phyloP scores from a whole-genome alignment of 768 basidiomycete genomes.

The Boletus rubroflammeus region DNA sequence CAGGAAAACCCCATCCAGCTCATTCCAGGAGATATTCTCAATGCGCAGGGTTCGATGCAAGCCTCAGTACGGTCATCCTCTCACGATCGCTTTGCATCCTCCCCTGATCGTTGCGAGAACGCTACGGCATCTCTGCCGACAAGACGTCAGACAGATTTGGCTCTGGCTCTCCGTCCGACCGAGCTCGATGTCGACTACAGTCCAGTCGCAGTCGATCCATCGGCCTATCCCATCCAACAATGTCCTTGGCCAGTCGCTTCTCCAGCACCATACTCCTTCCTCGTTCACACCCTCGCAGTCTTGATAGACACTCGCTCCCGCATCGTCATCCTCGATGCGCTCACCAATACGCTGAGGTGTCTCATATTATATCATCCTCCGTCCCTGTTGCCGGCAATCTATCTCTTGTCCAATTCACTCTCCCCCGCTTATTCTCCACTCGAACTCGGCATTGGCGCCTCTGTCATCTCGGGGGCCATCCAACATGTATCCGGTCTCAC shows the following conservation, averaged over 20 bases:
- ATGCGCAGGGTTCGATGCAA: slow-evolving; percentile 4
- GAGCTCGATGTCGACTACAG: slow-evolving; percentile 27
- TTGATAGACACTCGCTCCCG: slow-evolving; percentile 70
- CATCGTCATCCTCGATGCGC: slow-evolving; percentile 59
- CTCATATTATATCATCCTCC: slow-evolving; percentile 61
- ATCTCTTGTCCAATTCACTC: slow-evolving; percentile 79
- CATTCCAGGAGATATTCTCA: slow-evolving; percentile 19
- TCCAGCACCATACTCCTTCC: slow-evolving; percentile 65
- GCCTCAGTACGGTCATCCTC: slow-evolving; percentile 8
- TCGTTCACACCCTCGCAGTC: slow-evolving; percentile 58
- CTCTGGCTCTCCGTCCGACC: slow-evolving; percentile 22
- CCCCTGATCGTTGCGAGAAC: slow-evolving; percentile 9
- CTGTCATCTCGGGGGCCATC: slow-evolving; percentile 66
- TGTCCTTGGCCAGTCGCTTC: slow-evolving; percentile 39
- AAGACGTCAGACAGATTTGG: slow-evolving; percentile 2
- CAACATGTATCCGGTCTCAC: slow-evolving; percentile 69
- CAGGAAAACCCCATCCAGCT: slow-evolving; percentile 24
- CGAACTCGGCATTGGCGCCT: slow-evolving; percentile 67
- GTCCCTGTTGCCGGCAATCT: slow-evolving; percentile 73
- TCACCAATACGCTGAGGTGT: slow-evolving; percentile 73
- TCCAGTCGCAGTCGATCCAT: slow-evolving; percentile 44
- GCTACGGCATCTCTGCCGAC: slow-evolving; percentile 7
- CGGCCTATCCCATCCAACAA: slow-evolving; percentile 39
- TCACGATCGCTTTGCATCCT: slow-evolving; percentile 10
- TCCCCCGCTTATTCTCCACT: slow-evolving; percentile 69